Percentiles rank a stretch among this genome's conserved stretches.
Evolutionary conservation across 2,329 filamentous ascomycete species (phyloP).

Genomic region (Arachnomyces sp.): DNA sequence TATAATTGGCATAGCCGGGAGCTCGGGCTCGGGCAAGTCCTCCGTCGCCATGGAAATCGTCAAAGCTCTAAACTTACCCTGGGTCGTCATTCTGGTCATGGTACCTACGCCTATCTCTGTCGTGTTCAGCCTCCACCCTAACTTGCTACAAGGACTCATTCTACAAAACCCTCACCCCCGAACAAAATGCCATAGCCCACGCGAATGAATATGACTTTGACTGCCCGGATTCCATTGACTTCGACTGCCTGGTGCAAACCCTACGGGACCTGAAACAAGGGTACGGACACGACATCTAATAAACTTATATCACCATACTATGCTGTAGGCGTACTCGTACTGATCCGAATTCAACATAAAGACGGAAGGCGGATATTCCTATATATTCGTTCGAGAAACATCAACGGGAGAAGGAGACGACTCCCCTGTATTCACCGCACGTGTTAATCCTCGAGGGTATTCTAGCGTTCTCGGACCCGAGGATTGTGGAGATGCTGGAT

Average conservation of each 20-base stretch:
- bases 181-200: constrained; percentile 73
- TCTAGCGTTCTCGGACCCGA: constrained; percentile 80
- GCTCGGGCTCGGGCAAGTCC: constrained; percentile 92
- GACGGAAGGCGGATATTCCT: constrained; percentile 66
- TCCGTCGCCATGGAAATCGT: constrained; percentile 90
- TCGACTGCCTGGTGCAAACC: constrained; percentile 73
- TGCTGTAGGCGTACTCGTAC: constrained; percentile 5
- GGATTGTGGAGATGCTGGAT: constrained; percentile 79
- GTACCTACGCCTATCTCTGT: constrained; percentile 40
- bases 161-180: constrained; percentile 78
- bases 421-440: constrained; percentile 89
- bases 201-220: constrained; percentile 94
- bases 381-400: constrained; percentile 94
- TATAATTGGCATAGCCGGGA: constrained; percentile 93
- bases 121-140: constrained; percentile 12
- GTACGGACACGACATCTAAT: constrained; percentile 47
- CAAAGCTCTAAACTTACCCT: constrained; percentile 79
- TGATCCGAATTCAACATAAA: constrained; percentile 15
- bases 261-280: constrained; percentile 82
- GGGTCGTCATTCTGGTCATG: constrained; percentile 97
- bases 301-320: background rate
- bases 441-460: constrained; percentile 94
- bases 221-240: constrained; percentile 87
- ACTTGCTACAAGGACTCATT: constrained; percentile 68
- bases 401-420: constrained; percentile 67